phyloP scores from a whole-genome alignment of 139 green algal species.

The Auxenochlorella pyrenoidosa region DNA sequence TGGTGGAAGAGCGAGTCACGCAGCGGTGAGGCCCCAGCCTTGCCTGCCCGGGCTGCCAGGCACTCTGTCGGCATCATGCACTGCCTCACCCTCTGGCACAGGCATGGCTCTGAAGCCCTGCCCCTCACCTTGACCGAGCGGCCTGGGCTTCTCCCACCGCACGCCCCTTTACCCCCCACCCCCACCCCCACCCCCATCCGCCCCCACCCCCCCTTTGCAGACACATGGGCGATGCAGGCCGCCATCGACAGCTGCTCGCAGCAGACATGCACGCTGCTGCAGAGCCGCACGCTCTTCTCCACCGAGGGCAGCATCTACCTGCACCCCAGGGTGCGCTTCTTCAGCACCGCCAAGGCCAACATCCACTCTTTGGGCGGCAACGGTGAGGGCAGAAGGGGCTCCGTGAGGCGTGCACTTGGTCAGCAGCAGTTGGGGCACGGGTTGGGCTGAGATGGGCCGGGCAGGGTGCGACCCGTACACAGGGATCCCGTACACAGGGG shows the following conservation, averaged over 20 bases:
- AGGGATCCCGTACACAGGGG: too few species aligned
- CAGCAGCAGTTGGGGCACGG: too few species aligned
- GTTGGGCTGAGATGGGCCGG: too few species aligned
- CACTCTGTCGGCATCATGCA: too few species aligned
- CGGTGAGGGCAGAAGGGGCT: background rate
- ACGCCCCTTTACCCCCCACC: too few species aligned
- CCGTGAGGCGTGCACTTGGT: too few species aligned
- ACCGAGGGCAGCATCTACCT: background rate
- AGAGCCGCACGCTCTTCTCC: background rate
- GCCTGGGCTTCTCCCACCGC: too few species aligned
- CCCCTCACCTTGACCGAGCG: background rate
- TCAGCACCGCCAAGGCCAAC: slow-evolving; percentile 6
- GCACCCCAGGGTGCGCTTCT: background rate
- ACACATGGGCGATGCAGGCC: background rate
- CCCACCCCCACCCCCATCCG: background rate
- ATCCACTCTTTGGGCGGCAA: background rate
- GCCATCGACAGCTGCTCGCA: background rate
- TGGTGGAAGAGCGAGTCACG: background rate
- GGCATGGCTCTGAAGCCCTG: background rate
- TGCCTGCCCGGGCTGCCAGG: too few species aligned
- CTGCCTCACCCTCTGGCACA: too few species aligned
- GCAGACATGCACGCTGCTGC: background rate
- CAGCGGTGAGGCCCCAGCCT: background rate
- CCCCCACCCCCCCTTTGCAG: background rate
- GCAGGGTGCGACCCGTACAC: too few species aligned